Evolutionary conservation across 352 stramenopile genomes (phyloP), one percentile per base, ranked within the genome.

Genomic region (Pythium scleroteichum): DNA sequence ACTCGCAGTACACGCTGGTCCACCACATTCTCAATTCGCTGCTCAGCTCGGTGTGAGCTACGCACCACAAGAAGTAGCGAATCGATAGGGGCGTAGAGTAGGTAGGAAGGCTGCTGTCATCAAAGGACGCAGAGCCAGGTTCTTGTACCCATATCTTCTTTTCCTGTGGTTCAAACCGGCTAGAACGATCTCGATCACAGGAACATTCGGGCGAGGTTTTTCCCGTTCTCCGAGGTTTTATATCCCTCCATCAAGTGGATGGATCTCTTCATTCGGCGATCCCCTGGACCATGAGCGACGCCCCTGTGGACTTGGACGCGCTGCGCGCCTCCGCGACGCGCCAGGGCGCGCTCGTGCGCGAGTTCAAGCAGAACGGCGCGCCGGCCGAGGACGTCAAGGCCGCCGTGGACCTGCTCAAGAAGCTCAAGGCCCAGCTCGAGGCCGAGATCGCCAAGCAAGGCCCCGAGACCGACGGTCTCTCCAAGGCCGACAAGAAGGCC

Each of bases 341-440:
- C 59, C 97, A 99, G 69, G 95, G 93, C 52, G 91, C 91, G 41
- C 71, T 90, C 26, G 96, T 99, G 64, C 92, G 96, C 38, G 82
- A 98, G 69, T 77, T 99, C 44, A 99, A 99, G 84, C 98, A 99
- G 82, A 88, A 94, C 54, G 93, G 94, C 48, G 85, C 73, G 33
- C 82, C 87, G 26, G 83, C 86, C 27, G 87, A 87, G 2, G 81
- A 91, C 33, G 82, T 97, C 23, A 97, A 97, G 66, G 80, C 75
- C 10, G 97, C 95, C 23, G 93, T 99, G 35, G 88, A 96, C 47
- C 72, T 85, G 46, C 86, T 99, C 27, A 97, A 98, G 80, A 79
- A 78, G 41, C 79, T 99, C 53, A 99, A 99, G 78, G 77, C 95
- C 14, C 57, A 92, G 62, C 72, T 97, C 44, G 83, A 92, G 27